Evolutionary conservation across 2,329 filamentous ascomycete genomes (phyloP).

Genomic region (Hypoxylon sp.): DNA sequence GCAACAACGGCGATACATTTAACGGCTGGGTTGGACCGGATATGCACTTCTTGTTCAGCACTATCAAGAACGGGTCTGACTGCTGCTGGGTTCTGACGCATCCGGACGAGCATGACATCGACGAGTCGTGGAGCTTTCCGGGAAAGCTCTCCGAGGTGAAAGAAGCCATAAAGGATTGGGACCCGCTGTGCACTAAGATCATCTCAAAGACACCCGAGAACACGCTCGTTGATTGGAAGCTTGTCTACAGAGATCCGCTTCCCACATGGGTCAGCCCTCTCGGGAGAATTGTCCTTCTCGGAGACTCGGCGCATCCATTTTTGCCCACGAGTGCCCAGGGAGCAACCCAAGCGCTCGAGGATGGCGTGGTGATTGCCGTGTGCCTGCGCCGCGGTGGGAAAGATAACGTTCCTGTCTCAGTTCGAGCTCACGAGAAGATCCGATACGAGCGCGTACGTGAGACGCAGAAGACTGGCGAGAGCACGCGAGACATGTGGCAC

Average conservation of each 20-base stretch:
- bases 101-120: slow-evolving; percentile 61
- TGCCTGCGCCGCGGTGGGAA: slow-evolving; percentile 52
- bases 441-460: slow-evolving; percentile 57
- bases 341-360: slow-evolving; percentile 60
- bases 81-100: slow-evolving; percentile 68
- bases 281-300: slow-evolving; percentile 55
- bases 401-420: slow-evolving; percentile 50
- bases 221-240: slow-evolving; percentile 58
- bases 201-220: slow-evolving; percentile 55
- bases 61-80: slow-evolving; percentile 63
- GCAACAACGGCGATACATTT: slow-evolving; percentile 65
- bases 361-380: slow-evolving; percentile 58
- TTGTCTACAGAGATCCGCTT: slow-evolving; percentile 59
- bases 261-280: slow-evolving; percentile 58
- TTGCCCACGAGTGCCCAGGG: slow-evolving; percentile 59
- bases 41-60: slow-evolving; percentile 65
- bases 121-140: slow-evolving; percentile 64
- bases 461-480: slow-evolving; percentile 61
- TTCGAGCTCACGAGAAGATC: slow-evolving; percentile 56
- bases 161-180: slow-evolving; percentile 60
- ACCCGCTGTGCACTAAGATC: slow-evolving; percentile 57
- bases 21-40: slow-evolving; percentile 67
- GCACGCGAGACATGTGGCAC: slow-evolving; percentile 62
- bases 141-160: slow-evolving; percentile 61
- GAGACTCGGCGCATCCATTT: slow-evolving; percentile 61